These are phyloP conservation scores for Salix udensis DNA, from an alignment of 345 rosid genomes.

Conservation along the genomic window DNA sequence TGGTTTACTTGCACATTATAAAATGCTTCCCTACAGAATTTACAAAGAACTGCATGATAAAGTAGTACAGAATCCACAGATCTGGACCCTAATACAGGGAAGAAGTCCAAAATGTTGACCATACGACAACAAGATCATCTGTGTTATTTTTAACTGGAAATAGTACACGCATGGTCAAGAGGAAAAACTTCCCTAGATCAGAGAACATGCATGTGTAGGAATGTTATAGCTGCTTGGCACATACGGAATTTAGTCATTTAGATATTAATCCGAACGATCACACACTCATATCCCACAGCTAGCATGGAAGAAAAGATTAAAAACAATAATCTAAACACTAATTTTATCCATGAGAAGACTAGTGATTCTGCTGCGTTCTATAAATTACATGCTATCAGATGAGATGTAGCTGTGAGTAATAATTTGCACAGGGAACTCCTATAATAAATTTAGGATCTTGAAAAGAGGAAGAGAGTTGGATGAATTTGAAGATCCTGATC, in stretches of 20 bases:
- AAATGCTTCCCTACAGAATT: neutral
- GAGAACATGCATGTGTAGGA: neutral
- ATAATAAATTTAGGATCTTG: neutral
- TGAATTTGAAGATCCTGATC: neutral
- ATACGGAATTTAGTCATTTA: too few relatives aligned
- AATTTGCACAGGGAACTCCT: neutral
- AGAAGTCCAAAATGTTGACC: neutral
- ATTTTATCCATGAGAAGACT: too few relatives aligned
- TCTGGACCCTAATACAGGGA: neutral
- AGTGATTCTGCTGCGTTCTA: too few relatives aligned
- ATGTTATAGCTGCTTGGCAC: too few relatives aligned
- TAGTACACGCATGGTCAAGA: neutral
- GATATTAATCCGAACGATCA: too few relatives aligned
- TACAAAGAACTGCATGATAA: neutral
- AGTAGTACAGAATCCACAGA: neutral
- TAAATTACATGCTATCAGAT: too few relatives aligned
- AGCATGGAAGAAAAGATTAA: too few relatives aligned
- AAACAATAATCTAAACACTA: too few relatives aligned
- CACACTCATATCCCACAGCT: too few relatives aligned
- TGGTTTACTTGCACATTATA: neutral
- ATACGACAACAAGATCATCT: neutral
- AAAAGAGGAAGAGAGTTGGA: neutral
- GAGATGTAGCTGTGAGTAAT: neutral
- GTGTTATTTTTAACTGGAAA: neutral
- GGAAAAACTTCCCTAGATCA: too few relatives aligned